phyloP scores from a whole-genome alignment of 2,329 filamentous ascomycete genomes.

The Botrytis medusae region DNA sequence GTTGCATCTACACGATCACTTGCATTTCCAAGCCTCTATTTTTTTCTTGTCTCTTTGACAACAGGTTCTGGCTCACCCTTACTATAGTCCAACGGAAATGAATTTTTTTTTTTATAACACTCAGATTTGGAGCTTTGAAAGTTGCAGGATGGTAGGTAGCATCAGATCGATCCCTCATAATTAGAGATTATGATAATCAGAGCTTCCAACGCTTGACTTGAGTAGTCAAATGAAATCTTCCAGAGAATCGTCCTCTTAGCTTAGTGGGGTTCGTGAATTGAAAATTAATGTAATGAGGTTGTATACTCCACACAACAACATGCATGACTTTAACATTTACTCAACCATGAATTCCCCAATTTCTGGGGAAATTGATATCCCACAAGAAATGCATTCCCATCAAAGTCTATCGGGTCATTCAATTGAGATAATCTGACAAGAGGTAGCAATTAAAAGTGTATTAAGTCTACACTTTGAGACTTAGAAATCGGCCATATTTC shows the following conservation, averaged over 20 bases:
- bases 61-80: background rate
- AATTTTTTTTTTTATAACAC: accelerated
- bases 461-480: background rate
- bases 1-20: background rate
- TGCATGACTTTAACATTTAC: background rate
- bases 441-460: background rate
- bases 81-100: background rate
- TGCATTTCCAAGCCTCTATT: background rate
- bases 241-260: background rate
- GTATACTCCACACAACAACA: background rate
- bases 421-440: background rate
- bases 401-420: background rate
- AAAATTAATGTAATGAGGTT: background rate
- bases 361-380: background rate
- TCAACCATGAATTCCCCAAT: background rate
- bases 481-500: background rate
- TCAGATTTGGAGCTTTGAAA: background rate
- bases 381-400: background rate
- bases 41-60: background rate
- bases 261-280: background rate
- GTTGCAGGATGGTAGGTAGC: background rate
- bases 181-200: background rate
- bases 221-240: background rate
- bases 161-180: background rate
- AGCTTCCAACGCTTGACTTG: background rate